Conservation (phyloP, 768 basidiomycete species). For the Clavulina sp. region DNA sequence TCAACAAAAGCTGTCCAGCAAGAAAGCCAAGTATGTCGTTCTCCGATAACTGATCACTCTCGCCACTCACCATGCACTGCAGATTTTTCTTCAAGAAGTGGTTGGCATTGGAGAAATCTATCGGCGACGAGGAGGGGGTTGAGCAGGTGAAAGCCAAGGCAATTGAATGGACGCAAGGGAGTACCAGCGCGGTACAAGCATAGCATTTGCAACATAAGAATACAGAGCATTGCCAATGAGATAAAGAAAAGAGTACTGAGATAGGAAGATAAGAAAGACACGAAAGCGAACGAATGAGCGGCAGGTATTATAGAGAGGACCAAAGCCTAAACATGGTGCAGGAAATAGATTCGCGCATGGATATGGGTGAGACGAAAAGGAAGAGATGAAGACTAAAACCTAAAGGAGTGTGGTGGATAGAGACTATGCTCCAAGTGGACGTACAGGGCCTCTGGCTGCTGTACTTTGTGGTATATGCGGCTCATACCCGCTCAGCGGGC, state of each 20-base stretch:
- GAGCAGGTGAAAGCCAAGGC: conserved; percentile 73
- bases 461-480: conserved; percentile 21
- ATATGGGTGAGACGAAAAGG: conserved; percentile 18
- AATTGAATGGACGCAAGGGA: conserved; percentile 64
- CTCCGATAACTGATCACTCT: background rate
- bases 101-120: conserved; percentile 67
- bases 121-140: conserved; percentile 77
- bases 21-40: conserved; percentile 82
- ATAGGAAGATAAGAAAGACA: background rate
- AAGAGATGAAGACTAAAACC: conserved; percentile 14
- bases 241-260: background rate
- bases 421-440: background rate
- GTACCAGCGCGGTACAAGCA: background rate
- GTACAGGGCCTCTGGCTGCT: background rate
- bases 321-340: no score
- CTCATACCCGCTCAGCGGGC: conserved; percentile 46
- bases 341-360: no score
- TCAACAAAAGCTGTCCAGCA: conserved; percentile 72
- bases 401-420: conserved; percentile 12
- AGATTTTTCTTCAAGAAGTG: conserved; percentile 97
- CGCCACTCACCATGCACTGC: background rate
- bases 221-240: background rate
- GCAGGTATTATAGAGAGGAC: no score
- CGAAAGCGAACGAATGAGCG: background rate
- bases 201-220: background rate